Evolutionary conservation across 192 early-diverging fungal genomes (phyloP).

Genomic region (Coemansia sp.): DNA sequence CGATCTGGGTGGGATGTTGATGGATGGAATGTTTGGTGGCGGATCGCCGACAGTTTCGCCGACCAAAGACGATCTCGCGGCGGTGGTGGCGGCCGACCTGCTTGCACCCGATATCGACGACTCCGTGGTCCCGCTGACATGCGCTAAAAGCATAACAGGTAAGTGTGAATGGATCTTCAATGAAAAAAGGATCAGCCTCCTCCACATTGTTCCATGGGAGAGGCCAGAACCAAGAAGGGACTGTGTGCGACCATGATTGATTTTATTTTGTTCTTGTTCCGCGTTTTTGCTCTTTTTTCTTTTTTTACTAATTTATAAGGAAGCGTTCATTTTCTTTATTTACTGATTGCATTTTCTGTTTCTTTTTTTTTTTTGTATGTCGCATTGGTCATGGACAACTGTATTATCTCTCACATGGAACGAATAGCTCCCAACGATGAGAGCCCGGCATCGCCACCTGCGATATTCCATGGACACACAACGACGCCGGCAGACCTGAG

Average conservation of each 20-base stretch:
- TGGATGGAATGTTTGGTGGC: slow-evolving; percentile 37
- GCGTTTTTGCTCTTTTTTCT: not conserved
- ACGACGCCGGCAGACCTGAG: not conserved
- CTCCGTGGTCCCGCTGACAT: slow-evolving; percentile 1
- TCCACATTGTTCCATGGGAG: not conserved
- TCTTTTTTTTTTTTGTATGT: slow-evolving; percentile 14
- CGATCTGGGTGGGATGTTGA: slow-evolving; percentile 32
- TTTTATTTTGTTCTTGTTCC: not conserved
- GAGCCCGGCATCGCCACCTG: not conserved
- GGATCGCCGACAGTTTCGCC: slow-evolving; percentile 8
- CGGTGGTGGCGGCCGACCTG: slow-evolving; percentile 23
- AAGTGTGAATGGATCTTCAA: not conserved
- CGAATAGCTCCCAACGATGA: slow-evolving; percentile 19
- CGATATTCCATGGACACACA: not conserved
- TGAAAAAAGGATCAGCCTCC: not conserved
- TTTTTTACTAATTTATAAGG: slow-evolving; percentile 2
- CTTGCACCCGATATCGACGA: not conserved
- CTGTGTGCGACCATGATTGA: not conserved
- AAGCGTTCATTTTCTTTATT: not conserved
- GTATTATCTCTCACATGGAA: slow-evolving; percentile 21
- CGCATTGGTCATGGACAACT: slow-evolving; percentile 25
- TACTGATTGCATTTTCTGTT: not conserved
- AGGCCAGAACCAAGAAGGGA: not conserved
- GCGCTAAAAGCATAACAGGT: not conserved
- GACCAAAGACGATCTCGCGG: slow-evolving; percentile 29